A percentile compares a stretch with the other conserved stretches of the same genome.
Conservation (phyloP, 2,329 filamentous ascomycete species). For the Sarocladium brachiariae region DNA sequence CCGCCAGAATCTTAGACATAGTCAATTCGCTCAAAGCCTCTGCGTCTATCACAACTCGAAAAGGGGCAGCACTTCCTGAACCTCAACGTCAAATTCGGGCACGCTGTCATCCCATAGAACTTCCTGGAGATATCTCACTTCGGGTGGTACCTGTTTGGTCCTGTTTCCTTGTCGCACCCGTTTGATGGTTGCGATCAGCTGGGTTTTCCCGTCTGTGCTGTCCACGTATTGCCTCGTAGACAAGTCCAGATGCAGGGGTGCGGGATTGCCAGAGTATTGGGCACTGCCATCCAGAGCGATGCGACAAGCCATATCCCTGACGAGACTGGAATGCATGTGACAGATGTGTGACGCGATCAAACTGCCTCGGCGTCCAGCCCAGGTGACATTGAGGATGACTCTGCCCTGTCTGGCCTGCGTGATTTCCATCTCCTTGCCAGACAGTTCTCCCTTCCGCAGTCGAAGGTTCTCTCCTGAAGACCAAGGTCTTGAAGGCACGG, state of each 20-base stretch:
- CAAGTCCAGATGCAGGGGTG: not conserved
- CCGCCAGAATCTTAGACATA: too few relatives aligned
- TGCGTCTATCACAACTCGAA: not conserved
- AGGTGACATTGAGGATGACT: not conserved
- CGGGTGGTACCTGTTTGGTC: not conserved
- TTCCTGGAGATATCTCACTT: not conserved
- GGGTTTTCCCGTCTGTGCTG: not conserved
- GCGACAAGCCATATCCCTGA: not conserved
- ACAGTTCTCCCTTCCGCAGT: too few relatives aligned
- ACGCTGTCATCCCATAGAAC: not conserved
- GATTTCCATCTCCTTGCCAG: not conserved
- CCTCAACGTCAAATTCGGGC: conserved; percentile 3
- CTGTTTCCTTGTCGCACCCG: not conserved
- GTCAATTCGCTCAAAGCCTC: not conserved
- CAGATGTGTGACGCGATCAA: not conserved
- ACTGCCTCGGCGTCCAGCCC: not conserved
- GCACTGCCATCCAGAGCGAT: not conserved
- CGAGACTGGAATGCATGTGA: not conserved
- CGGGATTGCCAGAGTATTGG: not conserved
- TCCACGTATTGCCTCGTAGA: not conserved
- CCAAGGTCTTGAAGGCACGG: not conserved
- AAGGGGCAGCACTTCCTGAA: not conserved
- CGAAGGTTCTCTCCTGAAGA: too few relatives aligned
- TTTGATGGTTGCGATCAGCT: not conserved
- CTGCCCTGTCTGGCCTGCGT: not conserved